phyloP scores from a whole-genome alignment of 805 yeast genomes.

The Ogataea trehaloabstinens region DNA sequence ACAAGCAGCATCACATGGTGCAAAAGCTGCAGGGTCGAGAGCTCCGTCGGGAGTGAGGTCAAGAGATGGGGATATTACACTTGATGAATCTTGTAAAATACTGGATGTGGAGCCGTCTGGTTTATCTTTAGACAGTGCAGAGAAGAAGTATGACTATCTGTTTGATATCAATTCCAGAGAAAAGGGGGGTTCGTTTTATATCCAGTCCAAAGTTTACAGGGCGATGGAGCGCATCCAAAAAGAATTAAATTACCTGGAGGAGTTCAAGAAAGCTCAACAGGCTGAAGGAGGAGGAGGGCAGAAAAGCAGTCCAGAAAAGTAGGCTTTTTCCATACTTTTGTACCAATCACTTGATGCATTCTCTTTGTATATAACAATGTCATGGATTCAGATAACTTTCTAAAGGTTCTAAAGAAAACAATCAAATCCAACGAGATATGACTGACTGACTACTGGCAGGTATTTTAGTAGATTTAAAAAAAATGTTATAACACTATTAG shows the following conservation, averaged over 20 bases:
- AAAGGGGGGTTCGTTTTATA: conserved; percentile 92
- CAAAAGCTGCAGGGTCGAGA: conserved; percentile 36
- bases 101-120: conserved; percentile 68
- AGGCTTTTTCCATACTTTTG: conserved; percentile 1
- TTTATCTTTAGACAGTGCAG: conserved; percentile 55
- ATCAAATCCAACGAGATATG: neutral
- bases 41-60: conserved; percentile 35
- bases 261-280: conserved; percentile 31
- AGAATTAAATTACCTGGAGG: conserved; percentile 64
- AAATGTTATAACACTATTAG: conserved; percentile 54
- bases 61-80: conserved; percentile 72
- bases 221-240: conserved; percentile 89
- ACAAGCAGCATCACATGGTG: conserved; percentile 30
- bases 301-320: neutral
- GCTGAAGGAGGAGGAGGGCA: conserved; percentile 3
- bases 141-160: conserved; percentile 72
- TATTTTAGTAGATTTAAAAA: neutral
- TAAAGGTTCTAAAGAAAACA: neutral
- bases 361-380: conserved; percentile 1
- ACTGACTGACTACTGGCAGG: neutral
- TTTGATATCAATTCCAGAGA: conserved; percentile 90
- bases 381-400: neutral
- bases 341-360: neutral
- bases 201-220: conserved; percentile 89
- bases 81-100: conserved; percentile 90